These are phyloP conservation scores for Penicillium egyptiacum DNA, from an alignment of 495 filamentous ascomycete genomes.

Conservation along the genomic window DNA sequence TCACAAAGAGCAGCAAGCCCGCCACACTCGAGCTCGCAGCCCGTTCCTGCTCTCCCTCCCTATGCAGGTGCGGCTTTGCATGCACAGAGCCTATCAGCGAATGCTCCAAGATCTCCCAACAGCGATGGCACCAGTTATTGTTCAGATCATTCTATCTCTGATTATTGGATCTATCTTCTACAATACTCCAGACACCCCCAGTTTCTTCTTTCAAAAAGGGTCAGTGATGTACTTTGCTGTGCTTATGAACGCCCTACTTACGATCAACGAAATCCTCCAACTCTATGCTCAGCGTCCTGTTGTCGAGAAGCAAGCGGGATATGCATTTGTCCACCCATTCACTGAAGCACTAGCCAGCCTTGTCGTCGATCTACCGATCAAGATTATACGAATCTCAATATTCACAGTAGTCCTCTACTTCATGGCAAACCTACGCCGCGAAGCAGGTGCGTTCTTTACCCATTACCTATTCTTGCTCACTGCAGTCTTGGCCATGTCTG, in stretches of 20 bases:
- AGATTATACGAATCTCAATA: constrained; percentile 40
- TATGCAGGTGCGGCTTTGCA: constrained; percentile 51
- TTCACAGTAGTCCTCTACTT: constrained; percentile 60
- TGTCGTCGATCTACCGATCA: constrained; percentile 55
- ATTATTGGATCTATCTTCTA: constrained; percentile 85
- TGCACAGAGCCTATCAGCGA: constrained; percentile 45
- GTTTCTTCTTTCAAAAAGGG: constrained; percentile 46
- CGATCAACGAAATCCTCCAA: constrained; percentile 55
- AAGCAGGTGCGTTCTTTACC: constrained; percentile 56
- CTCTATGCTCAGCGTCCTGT: constrained; percentile 58
- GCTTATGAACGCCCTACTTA: constrained; percentile 55
- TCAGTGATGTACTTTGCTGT: constrained; percentile 85
- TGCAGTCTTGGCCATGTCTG: constrained; percentile 52
- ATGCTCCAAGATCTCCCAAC: constrained; percentile 70
- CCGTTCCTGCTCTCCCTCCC: constrained; percentile 45
- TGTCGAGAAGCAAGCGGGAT: constrained; percentile 60
- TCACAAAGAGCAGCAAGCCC: constrained; percentile 31
- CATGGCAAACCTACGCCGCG: constrained; percentile 46
- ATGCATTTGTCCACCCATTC: constrained; percentile 60
- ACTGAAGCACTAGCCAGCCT: constrained; percentile 57
- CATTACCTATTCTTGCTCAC: constrained; percentile 53
- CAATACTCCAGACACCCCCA: constrained; percentile 37
- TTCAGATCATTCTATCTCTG: constrained; percentile 69
- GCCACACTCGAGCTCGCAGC: constrained; percentile 34
- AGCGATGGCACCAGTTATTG: constrained; percentile 66